A percentile compares a stretch with the other conserved stretches of the same genome.
phyloP scores from a whole-genome alignment of 1,139 yeast genomes.

The Hemisphaericaspora xylanilytica region DNA sequence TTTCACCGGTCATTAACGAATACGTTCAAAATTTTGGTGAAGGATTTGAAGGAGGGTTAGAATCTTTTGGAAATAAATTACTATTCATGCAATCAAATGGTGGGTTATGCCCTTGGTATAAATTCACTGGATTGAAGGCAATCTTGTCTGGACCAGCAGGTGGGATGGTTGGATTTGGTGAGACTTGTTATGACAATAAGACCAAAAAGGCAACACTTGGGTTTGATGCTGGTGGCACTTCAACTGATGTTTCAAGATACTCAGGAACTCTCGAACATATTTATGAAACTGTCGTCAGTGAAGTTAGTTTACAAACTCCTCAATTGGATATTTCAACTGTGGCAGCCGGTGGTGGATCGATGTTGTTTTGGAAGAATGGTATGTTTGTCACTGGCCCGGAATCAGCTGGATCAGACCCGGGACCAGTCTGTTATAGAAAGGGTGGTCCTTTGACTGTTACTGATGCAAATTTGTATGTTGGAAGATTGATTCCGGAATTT shows the following conservation, averaged over 20 bases:
- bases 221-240: slow-evolving; percentile 49
- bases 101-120: slow-evolving; percentile 49
- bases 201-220: slow-evolving; percentile 40
- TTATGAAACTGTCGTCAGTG: slow-evolving; percentile 44
- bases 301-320: slow-evolving; percentile 44
- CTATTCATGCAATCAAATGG: slow-evolving; percentile 51
- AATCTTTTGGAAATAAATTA: slow-evolving; percentile 41
- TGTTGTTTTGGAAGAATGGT: slow-evolving; percentile 45
- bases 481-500: slow-evolving; percentile 38
- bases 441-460: slow-evolving; percentile 50
- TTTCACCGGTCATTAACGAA: slow-evolving; percentile 36
- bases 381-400: slow-evolving; percentile 50
- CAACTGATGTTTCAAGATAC: slow-evolving; percentile 46
- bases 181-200: slow-evolving; percentile 37
- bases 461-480: slow-evolving; percentile 44
- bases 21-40: slow-evolving; percentile 38
- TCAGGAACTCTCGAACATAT: slow-evolving; percentile 41
- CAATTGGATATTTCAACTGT: slow-evolving; percentile 48
- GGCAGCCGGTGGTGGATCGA: slow-evolving; percentile 50
- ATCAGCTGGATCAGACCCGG: slow-evolving; percentile 49
- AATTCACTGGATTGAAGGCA: slow-evolving; percentile 47
- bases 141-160: slow-evolving; percentile 52
- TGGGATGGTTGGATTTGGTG: slow-evolving; percentile 50
- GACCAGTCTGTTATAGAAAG: slow-evolving; percentile 47
- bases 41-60: slow-evolving; percentile 46